Conservation (phyloP, 2,329 filamentous ascomycete species). For the Pestalotiopsis sp. region DNA sequence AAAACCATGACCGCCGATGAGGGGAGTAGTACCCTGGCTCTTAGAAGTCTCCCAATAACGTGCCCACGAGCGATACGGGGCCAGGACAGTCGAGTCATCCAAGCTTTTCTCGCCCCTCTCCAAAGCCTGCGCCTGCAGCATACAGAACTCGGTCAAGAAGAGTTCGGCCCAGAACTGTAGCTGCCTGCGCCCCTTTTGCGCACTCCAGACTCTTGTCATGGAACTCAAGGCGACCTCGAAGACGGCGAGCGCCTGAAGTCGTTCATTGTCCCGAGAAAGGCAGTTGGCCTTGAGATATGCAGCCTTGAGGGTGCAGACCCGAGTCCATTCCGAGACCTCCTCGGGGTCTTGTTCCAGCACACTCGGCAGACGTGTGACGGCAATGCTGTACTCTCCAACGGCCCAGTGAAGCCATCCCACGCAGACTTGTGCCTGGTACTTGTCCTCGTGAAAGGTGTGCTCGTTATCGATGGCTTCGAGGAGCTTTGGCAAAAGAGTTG, state of each 20-base stretch:
- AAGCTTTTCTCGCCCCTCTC: constrained; percentile 53
- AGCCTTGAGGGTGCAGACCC: constrained; percentile 78
- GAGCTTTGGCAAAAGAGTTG: constrained; percentile 51
- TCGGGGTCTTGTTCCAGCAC: constrained; percentile 60
- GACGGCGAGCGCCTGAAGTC: constrained; percentile 63
- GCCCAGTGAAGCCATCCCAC: constrained; percentile 85
- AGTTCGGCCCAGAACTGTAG: constrained; percentile 79
- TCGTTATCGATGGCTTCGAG: constrained; percentile 62
- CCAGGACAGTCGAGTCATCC: constrained; percentile 55
- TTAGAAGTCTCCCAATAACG: constrained; percentile 64
- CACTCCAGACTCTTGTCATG: constrained; percentile 55
- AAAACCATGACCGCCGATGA: constrained; percentile 59
- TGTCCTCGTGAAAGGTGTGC: constrained; percentile 55
- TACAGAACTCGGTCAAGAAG: constrained; percentile 74
- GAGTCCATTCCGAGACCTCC: constrained; percentile 73
- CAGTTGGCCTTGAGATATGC: constrained; percentile 76
- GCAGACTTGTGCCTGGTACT: constrained; percentile 80
- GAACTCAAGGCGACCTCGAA: constrained; percentile 69
- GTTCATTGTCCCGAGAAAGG: constrained; percentile 50
- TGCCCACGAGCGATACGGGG: constrained; percentile 68
- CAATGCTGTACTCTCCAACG: constrained; percentile 67
- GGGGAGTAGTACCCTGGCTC: constrained; percentile 41
- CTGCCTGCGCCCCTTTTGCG: constrained; percentile 61
- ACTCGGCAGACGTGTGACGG: constrained; percentile 63
- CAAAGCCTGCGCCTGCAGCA: constrained; percentile 65